Evolutionary conservation across 805 yeast genomes (phyloP), one percentile per base, ranked within the genome.

Genomic region (Saccharomycopsis fermentans): DNA sequence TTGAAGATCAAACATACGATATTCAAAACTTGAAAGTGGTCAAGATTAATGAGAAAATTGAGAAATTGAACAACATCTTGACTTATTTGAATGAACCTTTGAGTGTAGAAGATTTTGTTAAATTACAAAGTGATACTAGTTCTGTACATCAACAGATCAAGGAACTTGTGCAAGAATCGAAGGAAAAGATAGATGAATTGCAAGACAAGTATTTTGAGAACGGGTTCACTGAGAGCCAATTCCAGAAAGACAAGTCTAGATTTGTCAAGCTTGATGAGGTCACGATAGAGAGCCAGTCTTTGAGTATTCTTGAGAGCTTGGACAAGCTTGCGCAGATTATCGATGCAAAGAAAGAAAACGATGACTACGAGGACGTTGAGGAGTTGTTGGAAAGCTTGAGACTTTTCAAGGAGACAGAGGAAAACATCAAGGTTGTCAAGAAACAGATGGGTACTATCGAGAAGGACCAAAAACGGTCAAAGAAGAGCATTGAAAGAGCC

Each of bases 81-180:
- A 40, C 16, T 2, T 59, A 52, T 26, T 54, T 62, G 17, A 21
- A 43, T 6, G 35, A 54, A 4, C 63, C 64, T 24, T 39, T 62
- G 24, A 52, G 27, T 3, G 51, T 36, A 4, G 17, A 69, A 37
- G 66, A 70, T 40, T 70, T 58, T 51, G 62, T 64, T 17, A 40
- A n/a, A 24, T 37, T 60, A 12, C 40, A 32, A 21, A 47, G 17
- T 58, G 67, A 65, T 55, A 59, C 63, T 17, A 71, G 68, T 56
- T 60, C 68, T 1, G 65, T 70, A 0, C 57, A 71, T 3, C 64
- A 39, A 19, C 40, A 57, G 21, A 52, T 62, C 8, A 29, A 54
- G 32, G 59, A 51, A 11, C 26, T 59, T 29, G 27, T 39, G 35
- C 35, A 21, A 29, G 24, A 17, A 6, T 24, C 55, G 19, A 50